Evolutionary conservation across 345 rosid species (phyloP), one percentile per base, ranked within the genome.

Genomic region (Acer saccharum): DNA sequence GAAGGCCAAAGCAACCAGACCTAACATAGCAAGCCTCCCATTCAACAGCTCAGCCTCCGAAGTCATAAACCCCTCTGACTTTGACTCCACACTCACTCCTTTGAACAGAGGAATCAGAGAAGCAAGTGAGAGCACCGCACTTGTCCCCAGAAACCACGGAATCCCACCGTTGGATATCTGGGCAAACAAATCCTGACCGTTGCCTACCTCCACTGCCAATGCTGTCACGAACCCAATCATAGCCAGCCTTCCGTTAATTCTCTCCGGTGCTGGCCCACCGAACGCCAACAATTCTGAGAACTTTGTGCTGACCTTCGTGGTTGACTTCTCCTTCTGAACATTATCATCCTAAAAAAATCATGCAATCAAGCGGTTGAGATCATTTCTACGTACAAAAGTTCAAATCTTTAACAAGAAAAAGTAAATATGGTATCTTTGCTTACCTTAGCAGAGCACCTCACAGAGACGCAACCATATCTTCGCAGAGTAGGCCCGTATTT

Each of bases 1-100:
- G 79, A 87, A 83, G 0, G 97, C 97, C 75, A 94, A 76, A 6
- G 97, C 97, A 2, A 93, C 85, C 27, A 93, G 77, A 54, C 98
- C 98, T 16, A 93, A 63, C 98, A 94, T 90, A 0, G 98, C 98
- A 0, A 91, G 71, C 57, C 98, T 91, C 0, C 98, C 98, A 52
- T 93, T 95, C 98, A 91, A 88, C 7, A 90, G 67, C 87, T 95
- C 97, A 2, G 98, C 97, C 62, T 93, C 86, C 16, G 98, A 92
- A 0, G 94, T 95, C 98, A 90, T 90, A 2, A 93, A 0, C 57
- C 90, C 97, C 0, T 83, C 75, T 2, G 97, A 86, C 63, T 84
- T 81, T 0, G 95, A 87, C 84, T 91, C 97, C 0, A 1, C 95
- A 2, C 86, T 81, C 1, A 93, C 89, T 0, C 98, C 98, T 75